Percentiles rank a stretch among this genome's conserved stretches.
Conservation (phyloP, 257 asterid species). For the Echium plantagineum region DNA sequence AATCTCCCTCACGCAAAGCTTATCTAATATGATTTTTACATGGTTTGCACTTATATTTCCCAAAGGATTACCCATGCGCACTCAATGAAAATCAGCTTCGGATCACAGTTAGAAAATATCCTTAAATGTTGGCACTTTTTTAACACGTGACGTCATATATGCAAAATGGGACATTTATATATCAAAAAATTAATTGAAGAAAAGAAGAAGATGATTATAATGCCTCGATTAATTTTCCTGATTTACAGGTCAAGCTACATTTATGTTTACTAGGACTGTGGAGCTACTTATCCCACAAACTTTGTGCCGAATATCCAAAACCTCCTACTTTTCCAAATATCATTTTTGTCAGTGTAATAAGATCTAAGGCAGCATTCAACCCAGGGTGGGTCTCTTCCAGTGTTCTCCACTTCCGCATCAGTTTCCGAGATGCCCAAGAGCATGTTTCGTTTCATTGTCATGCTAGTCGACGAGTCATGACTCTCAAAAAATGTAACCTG, state of each 20-base stretch:
- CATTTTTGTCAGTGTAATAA: constrained; percentile 32
- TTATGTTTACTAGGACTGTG: neutral
- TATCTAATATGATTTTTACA: too few species aligned
- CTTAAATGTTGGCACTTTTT: too few species aligned
- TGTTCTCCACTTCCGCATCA: constrained; percentile 10
- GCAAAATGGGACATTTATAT: too few species aligned
- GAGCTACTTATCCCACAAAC: constrained; percentile 17
- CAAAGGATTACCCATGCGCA: too few species aligned
- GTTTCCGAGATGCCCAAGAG: constrained; percentile 45
- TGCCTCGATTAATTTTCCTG: too few species aligned
- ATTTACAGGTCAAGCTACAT: neutral
- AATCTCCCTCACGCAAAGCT: too few species aligned
- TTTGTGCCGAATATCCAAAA: constrained; percentile 46
- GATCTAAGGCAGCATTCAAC: constrained; percentile 55
- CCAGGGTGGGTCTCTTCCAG: constrained; percentile 64
- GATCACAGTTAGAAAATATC: too few species aligned
- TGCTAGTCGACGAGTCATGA: constrained; percentile 20
- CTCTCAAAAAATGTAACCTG: constrained; percentile 48
- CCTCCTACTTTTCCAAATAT: constrained; percentile 56
- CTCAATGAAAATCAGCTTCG: too few species aligned
- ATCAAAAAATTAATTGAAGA: too few species aligned
- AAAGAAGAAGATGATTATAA: too few species aligned
- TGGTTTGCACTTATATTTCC: too few species aligned
- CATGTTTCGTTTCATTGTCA: constrained; percentile 31
- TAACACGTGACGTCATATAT: too few species aligned